These are phyloP conservation scores for Parasarocladium wereldwijsianum DNA, from an alignment of 2,329 filamentous ascomycete species.

Conservation along the genomic window DNA sequence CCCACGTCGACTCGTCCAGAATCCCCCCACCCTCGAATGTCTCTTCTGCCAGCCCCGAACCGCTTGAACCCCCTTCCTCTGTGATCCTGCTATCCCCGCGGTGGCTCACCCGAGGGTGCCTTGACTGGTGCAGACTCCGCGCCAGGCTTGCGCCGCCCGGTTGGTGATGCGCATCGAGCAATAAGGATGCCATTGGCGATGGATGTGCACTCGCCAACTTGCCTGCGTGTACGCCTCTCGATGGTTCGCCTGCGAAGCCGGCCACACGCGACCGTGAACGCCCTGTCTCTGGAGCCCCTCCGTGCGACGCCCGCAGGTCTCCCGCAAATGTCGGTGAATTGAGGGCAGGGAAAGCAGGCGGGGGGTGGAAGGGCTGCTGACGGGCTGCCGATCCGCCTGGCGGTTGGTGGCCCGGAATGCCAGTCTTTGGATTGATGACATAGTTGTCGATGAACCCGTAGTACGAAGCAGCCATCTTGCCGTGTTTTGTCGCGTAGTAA, in stretches of 20 bases:
- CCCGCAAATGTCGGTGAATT: constrained; percentile 44
- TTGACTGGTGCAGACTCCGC: constrained; percentile 31
- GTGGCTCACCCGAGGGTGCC: constrained; percentile 28
- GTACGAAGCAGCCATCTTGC: constrained; percentile 96
- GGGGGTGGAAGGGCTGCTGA: constrained; percentile 49
- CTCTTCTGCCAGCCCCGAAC: constrained; percentile 36
- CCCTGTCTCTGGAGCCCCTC: constrained; percentile 27
- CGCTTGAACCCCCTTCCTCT: constrained; percentile 32
- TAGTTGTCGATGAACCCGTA: constrained; percentile 94
- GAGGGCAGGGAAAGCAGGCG: constrained; percentile 59
- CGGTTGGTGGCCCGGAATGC: constrained; percentile 45
- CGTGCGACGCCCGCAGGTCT: constrained; percentile 37
- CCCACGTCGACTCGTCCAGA: constrained; percentile 45
- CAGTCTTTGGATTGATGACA: constrained; percentile 55
- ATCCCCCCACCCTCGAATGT: constrained; percentile 34
- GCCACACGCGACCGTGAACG: constrained; percentile 26
- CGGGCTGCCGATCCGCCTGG: constrained; percentile 30
- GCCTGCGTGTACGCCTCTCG: constrained; percentile 3
- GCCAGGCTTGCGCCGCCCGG: constrained; percentile 35
- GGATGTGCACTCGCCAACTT: constrained; percentile 25
- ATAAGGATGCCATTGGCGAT: constrained; percentile 57
- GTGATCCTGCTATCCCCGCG: constrained; percentile 35
- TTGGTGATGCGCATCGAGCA: constrained; percentile 65
- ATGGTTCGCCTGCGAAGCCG: constrained; percentile 14
- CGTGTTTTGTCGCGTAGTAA: constrained; percentile 89